Base-by-base conservation (phyloP, 345 rosid genomes). In the Brassica cretica region DNA sequence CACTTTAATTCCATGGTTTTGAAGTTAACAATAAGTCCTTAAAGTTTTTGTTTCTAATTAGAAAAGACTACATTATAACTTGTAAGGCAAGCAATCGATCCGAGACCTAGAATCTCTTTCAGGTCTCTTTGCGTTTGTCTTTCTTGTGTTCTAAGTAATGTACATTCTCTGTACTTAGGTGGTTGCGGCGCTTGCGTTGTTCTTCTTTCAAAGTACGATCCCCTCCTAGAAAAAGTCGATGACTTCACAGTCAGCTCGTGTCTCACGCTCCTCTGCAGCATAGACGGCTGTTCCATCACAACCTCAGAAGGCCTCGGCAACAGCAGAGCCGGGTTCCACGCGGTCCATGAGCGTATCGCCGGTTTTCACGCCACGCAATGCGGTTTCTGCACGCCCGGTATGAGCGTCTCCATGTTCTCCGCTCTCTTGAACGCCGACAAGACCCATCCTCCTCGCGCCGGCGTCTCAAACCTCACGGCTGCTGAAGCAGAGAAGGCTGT, bases 111-210 rank as follows among this genome's bases (percentile, higher is more conserved):
- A 21, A 21, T 21, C 24, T 21, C 24, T 21, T 21, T 21, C 24
- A 21, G 24, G 24, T 21, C 24, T 21, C 24, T 21, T 21, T 21
- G 24, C 24, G 24, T 21, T 21, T 21, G 24, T 21, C 24, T 21
- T 21, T 21, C 24, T 21, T 21, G 24, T 21, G 24, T 21, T 21
- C 24, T 21, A 44, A 75, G 66, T 29, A 70, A 24, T 75, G 46
- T 16, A 29, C 14, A 46, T 29, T 71, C 19, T 81, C 7, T 71
- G 58, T 8, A 32, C 79, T 39, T 76, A 94, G 97, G 98, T 82
- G 97, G 97, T 53, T 94, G 98, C 64, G 98, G 98, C 5, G 97
- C 98, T 72, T 91, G 98, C 70, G 84, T 89, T 80, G 97, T 89
- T 27, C 84, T 94, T 18, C 81, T 91, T 35, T 92, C 98, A 21